Conservation (phyloP, 1,139 yeast species). For the Geotrichum bryndzae region DNA sequence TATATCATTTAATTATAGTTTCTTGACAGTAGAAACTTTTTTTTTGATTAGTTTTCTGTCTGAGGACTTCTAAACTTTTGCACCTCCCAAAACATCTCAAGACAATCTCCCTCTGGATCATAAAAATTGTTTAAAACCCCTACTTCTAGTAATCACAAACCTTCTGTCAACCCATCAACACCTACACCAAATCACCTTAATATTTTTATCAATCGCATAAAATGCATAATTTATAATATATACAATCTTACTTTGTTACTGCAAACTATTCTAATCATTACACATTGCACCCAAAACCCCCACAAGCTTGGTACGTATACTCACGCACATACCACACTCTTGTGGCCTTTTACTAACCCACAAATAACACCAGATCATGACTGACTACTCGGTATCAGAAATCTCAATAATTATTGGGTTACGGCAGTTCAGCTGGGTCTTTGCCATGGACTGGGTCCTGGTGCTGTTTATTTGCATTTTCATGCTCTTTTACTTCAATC, state of each 20-base stretch:
- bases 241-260: background rate
- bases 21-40: background rate
- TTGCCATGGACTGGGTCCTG: constrained; percentile 75
- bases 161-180: background rate
- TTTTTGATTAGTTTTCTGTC: background rate
- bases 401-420: constrained; percentile 21
- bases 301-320: background rate
- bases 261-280: background rate
- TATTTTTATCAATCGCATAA: background rate
- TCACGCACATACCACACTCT: background rate
- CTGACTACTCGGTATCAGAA: background rate
- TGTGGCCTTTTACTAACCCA: background rate
- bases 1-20: no score
- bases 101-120: background rate
- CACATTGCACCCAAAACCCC: background rate
- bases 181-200: background rate
- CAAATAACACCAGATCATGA: background rate
- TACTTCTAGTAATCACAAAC: background rate
- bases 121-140: background rate
- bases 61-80: background rate
- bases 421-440: constrained; percentile 66
- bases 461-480: constrained; percentile 57
- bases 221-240: background rate
- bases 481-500: constrained; percentile 68
- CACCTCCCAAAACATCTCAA: background rate